Evolutionary conservation across 805 yeast species (phyloP).

Genomic region (Candida sithepensis): DNA sequence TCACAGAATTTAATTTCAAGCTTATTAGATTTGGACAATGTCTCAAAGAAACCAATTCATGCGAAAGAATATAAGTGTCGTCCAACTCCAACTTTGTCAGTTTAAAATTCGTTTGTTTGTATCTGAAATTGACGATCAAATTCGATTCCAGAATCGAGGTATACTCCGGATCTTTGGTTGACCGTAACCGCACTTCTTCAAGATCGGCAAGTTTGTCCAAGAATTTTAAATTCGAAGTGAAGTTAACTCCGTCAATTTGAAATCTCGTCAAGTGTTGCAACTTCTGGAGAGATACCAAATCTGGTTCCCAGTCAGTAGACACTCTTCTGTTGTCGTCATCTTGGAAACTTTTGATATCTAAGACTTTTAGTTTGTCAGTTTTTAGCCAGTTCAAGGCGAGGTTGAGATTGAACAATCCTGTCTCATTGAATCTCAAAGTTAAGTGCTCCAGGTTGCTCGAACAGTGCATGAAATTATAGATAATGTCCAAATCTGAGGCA

Average conservation of each 20-base stretch:
- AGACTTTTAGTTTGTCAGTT: constrained; percentile 1
- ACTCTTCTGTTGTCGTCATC: constrained; percentile 13
- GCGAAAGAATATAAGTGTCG: constrained; percentile 2
- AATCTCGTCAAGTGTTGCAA: constrained; percentile 2
- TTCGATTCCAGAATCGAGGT: constrained; percentile 1
- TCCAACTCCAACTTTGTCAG: constrained; percentile 1
- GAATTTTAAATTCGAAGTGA: constrained; percentile 4
- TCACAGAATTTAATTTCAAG: constrained; percentile 1
- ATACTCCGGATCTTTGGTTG: constrained; percentile 10
- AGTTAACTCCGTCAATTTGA: constrained; percentile 6
- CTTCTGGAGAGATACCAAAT: not conserved
- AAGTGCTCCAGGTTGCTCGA: constrained; percentile 1
- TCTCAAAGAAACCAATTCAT: constrained; percentile 3
- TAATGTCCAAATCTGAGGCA: constrained; percentile 4
- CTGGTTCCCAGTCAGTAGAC: constrained; percentile 10
- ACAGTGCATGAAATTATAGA: constrained; percentile 3
- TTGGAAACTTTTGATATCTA: constrained; percentile 2
- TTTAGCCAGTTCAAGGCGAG: not conserved
- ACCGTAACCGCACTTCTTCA: constrained; percentile 2
- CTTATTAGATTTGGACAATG: constrained; percentile 2
- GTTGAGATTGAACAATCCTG: constrained; percentile 8
- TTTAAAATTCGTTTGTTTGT: not conserved
- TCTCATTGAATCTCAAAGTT: constrained; percentile 2
- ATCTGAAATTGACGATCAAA: not conserved
- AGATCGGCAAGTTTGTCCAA: constrained; percentile 4